phyloP scores from a whole-genome alignment of 2,329 filamentous ascomycete genomes.

The Curvularia sp. region DNA sequence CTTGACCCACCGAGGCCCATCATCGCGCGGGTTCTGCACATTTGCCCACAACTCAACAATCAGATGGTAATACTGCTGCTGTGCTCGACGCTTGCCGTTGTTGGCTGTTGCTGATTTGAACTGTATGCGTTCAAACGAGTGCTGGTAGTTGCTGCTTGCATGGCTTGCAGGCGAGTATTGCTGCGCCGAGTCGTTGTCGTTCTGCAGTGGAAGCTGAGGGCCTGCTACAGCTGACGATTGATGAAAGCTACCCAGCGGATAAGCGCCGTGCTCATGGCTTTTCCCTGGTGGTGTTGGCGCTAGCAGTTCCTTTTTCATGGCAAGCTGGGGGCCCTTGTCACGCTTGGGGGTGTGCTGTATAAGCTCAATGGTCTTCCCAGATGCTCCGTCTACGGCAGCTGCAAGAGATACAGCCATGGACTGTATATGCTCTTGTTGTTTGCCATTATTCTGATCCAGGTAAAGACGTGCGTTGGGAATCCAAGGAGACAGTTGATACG shows the following conservation, averaged over 20 bases:
- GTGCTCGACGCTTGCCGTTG: conserved; percentile 87
- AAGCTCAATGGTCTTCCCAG: conserved; percentile 79
- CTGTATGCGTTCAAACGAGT: conserved; percentile 85
- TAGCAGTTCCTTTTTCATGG: conserved; percentile 74
- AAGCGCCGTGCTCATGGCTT: conserved; percentile 50
- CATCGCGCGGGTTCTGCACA: conserved; percentile 42
- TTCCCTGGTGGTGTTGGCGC: conserved; percentile 68
- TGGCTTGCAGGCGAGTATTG: conserved; percentile 47
- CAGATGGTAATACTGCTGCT: conserved; percentile 93
- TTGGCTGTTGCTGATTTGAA: conserved; percentile 95
- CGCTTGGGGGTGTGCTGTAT: conserved; percentile 92
- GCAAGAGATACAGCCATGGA: conserved; percentile 85
- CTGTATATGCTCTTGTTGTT: conserved; percentile 65
- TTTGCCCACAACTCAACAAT: conserved; percentile 70
- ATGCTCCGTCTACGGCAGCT: conserved; percentile 78
- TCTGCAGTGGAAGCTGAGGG: conserved; percentile 55
- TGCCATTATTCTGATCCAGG: conserved; percentile 57
- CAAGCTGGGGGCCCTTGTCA: conserved; percentile 82
- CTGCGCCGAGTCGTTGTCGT: conserved; percentile 40
- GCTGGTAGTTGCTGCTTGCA: conserved; percentile 52
- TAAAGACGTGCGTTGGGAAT: conserved; percentile 64
- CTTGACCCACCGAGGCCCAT: conserved; percentile 47
- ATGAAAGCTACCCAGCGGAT: conserved; percentile 51
- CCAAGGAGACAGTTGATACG: conserved; percentile 74
- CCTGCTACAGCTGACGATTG: conserved; percentile 42